Evolutionary conservation across 176 grass and related monocot species (phyloP), one percentile per base, ranked within the genome.

Genomic region (Musa beccarii): DNA sequence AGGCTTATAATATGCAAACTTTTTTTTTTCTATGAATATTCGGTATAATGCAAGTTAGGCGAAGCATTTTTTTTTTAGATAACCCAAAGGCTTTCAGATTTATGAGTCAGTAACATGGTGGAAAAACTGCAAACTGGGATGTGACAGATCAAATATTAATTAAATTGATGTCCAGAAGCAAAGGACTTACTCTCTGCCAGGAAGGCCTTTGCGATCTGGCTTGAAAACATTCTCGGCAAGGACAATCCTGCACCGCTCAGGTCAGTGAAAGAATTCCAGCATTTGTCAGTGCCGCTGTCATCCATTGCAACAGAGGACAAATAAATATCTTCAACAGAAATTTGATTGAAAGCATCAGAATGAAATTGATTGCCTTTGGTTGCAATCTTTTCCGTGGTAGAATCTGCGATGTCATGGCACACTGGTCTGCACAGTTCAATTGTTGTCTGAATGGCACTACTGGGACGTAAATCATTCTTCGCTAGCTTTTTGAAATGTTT

Each of bases 111-210:
- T 51, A 2, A 73, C 25, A 20, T 49, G 56, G 12, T 34, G n/a
- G 52, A 55, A 73, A 54, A 54, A 16, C 23, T 25, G 19, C 19
- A 22, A 54, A 2, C 34, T 68, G 65, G 54, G 20, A 53, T 53
- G 19, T 72, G 21, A 72, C 9, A 11, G 9, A 2, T 13, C 14
- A 12, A 70, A 70, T 50, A 69, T 19, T 49, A 13, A 11, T 53
- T n/a, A 21, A 75, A 51, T 28, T 13, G 7, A n/a, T 43, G 9
- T 16, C 17, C n/a, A 63, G 13, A 24, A 23, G n/a, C 12, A n/a
- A 76, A 14, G 11, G 25, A 2, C 74, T 76, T 64, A 76, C 74
- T 61, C 19, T 76, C n/a, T 63, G 56, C 56, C 8, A 76, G 74
- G 22, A 76, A 63, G 34, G 74, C 57, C 74, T 64, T 51, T 57